Percentiles rank a stretch among this genome's conserved stretches.
Conservation (phyloP, 306 rosid species). For the Nissolia schottii region DNA sequence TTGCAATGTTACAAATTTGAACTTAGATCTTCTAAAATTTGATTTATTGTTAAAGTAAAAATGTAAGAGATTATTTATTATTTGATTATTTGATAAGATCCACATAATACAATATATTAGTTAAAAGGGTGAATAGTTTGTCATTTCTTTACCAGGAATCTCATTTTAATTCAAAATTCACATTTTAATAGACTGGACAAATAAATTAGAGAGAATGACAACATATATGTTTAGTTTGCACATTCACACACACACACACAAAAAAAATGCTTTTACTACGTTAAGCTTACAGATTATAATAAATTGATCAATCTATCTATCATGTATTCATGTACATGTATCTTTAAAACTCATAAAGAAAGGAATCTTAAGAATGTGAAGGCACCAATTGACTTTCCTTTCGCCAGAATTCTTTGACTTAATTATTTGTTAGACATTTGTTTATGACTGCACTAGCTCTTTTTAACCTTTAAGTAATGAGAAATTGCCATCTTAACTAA, state of each 20-base stretch:
- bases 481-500: slow-evolving; percentile 4
- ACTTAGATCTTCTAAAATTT: no score
- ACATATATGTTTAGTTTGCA: neutral
- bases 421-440: neutral
- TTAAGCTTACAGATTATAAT: neutral
- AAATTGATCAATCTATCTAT: neutral
- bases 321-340: no score
- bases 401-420: slow-evolving; percentile 3
- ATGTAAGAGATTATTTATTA: no score
- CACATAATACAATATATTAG: no score
- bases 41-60: no score
- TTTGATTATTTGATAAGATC: no score
- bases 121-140: no score
- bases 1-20: no score
- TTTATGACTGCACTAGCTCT: neutral
- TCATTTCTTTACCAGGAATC: no score
- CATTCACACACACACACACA: neutral
- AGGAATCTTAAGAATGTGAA: slow-evolving; percentile 21
- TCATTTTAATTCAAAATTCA: no score
- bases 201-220: neutral
- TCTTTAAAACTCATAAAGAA: neutral
- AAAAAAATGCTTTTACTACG: neutral
- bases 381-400: slow-evolving; percentile 15
- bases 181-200: neutral
- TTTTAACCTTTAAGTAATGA: neutral